These are phyloP conservation scores for Blastocystis sp. DNA, from an alignment of 352 stramenopile genomes.

Conservation along the genomic window DNA sequence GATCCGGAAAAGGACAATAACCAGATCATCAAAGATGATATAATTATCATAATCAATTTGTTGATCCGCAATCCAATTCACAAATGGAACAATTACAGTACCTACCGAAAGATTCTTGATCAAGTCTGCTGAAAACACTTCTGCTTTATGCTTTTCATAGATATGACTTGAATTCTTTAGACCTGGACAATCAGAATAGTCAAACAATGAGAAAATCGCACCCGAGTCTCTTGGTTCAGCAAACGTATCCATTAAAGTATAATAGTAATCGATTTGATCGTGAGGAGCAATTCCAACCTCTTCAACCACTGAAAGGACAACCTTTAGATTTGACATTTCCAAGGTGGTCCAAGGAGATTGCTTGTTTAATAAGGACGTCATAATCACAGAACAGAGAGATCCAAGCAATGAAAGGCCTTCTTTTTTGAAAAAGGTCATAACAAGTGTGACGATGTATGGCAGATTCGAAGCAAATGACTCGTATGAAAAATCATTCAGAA, in stretches of 20 bases:
- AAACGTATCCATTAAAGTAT: not conserved
- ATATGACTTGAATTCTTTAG: not conserved
- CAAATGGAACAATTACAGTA: not conserved
- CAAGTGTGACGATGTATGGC: not conserved
- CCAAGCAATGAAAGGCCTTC: not conserved
- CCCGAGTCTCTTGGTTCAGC: not conserved
- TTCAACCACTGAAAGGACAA: not conserved
- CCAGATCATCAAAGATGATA: not conserved
- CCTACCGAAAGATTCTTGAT: not conserved
- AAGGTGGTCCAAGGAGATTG: not conserved
- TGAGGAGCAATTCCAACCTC: not conserved
- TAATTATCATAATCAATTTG: not conserved
- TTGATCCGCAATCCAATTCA: not conserved
- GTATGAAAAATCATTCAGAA: not conserved
- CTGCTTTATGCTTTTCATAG: not conserved
- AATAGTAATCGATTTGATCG: not conserved
- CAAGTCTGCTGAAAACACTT: not conserved
- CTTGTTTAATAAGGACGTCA: not conserved
- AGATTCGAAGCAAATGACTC: not conserved
- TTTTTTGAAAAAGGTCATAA: not conserved
- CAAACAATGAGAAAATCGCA: not conserved
- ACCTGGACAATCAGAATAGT: not conserved
- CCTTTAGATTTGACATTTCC: not conserved
- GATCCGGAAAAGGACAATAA: not conserved
- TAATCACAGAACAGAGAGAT: not conserved